Evolutionary conservation across 164 flowering plant species (phyloP), one percentile per base, ranked within the genome.

Genomic region (Vitis labrusca): DNA sequence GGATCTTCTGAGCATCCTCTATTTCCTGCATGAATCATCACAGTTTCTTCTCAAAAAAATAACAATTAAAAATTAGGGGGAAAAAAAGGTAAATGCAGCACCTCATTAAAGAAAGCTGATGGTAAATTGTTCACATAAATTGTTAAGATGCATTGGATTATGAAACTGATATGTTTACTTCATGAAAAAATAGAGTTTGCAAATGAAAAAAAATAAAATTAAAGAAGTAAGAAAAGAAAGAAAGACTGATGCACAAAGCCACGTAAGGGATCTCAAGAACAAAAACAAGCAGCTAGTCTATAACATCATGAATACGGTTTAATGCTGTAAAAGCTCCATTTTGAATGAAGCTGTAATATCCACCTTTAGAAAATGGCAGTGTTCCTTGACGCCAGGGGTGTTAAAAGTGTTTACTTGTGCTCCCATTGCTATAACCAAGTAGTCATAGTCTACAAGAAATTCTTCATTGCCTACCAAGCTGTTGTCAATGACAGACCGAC

Each of bases 331-430:
- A 37, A 23, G 49, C 16, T 68, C 54, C 44, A 64, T 9, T 11
- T 23, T 55, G 15, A 63, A 8, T 5, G 49, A 17, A 61, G 48
- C 50, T 10, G 1, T 37, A 66, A 52, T n/a, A 11, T 55, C 23
- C 51, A 79, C 87, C 87, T 84, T 84, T 48, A 84, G 78, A 70
- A 84, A 84, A 70, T 84, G 85, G 67, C 87, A 84, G 71, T 79
- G 64, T 67, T 84, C 87, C n/a, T 5, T 19, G 17, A 84, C 87
- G 59, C 87, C 87, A 50, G 85, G 87, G 61, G 85, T 84, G 66
- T 77, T 69, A 68, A 84, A 84, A 23, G 87, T 84, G 60, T 84
- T 84, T 27, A 81, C 87, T 79, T 84, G 83, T 48, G 85, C 87
- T 76, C 87, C 87, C 3, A 79, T 51, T 53, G 87, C 83, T 54